phyloP scores from a whole-genome alignment of 371 early-diverging fungal genomes.

The Cokeromyces recurvatus region DNA sequence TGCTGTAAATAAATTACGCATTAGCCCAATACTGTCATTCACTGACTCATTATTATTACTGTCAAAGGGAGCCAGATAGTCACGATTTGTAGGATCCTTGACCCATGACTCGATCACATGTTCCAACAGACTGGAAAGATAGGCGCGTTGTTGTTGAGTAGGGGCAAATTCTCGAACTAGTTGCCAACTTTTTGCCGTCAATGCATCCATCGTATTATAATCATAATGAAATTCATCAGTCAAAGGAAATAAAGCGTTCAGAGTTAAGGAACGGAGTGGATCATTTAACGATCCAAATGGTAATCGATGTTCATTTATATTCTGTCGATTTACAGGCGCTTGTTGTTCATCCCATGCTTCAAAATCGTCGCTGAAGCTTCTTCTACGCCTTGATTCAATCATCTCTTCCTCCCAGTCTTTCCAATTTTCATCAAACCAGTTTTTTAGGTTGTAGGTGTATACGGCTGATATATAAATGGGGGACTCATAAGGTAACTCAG shows the following conservation, averaged over 20 bases:
- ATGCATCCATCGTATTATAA: conserved; percentile 53
- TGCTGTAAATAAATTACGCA: conserved; percentile 17
- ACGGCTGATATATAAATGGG: conserved; percentile 32
- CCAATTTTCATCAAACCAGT: conserved; percentile 60
- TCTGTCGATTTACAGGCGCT: too few relatives aligned
- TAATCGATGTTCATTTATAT: conserved; percentile 19
- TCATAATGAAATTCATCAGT: conserved; percentile 44
- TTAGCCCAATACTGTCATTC: conserved; percentile 14
- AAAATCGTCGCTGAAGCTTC: conserved; percentile 24
- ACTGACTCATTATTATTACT: conserved; percentile 8
- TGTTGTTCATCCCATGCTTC: conserved; percentile 19
- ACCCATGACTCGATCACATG: conserved; percentile 60
- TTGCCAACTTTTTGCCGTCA: conserved; percentile 58
- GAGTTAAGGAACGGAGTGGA: conserved; percentile 57
- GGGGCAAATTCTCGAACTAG: conserved; percentile 55
- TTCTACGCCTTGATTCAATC: conserved; percentile 3
- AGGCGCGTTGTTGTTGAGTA: conserved; percentile 48
- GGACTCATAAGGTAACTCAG: not conserved
- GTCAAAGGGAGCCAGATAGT: conserved; percentile 37
- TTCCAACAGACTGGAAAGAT: conserved; percentile 55
- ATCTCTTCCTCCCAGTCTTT: conserved; percentile 34
- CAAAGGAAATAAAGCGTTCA: conserved; percentile 63
- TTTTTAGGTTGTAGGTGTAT: conserved; percentile 52
- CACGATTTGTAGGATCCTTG: conserved; percentile 41
- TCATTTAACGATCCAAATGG: conserved; percentile 74